phyloP scores from a whole-genome alignment of 2,329 filamentous ascomycete species.

The Xylariomycetidae sp. region DNA sequence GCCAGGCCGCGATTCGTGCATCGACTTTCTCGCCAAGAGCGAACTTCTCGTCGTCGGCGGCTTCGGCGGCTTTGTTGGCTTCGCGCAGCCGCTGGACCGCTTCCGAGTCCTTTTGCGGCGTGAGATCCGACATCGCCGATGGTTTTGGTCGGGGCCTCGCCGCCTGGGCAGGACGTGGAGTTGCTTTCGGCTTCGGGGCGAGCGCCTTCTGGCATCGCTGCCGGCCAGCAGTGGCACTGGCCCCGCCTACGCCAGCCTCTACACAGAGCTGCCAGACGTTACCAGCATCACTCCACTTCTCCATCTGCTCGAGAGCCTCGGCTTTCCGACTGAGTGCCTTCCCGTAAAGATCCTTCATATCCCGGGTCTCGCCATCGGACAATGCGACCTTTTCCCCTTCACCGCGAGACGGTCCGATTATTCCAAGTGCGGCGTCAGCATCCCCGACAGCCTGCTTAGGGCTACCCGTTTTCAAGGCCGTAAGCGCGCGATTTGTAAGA shows the following conservation, averaged over 20 bases:
- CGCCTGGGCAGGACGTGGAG: conserved; percentile 35
- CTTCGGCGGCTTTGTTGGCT: conserved; percentile 79
- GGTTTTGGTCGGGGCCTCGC: conserved; percentile 38
- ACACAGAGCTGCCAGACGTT: conserved; percentile 77
- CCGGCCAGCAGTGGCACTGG: conserved; percentile 75
- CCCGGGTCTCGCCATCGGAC: conserved; percentile 59
- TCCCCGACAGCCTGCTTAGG: conserved; percentile 82
- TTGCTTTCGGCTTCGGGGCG: conserved; percentile 56
- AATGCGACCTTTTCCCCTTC: conserved; percentile 75
- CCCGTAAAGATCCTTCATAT: conserved; percentile 89
- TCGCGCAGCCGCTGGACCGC: conserved; percentile 77
- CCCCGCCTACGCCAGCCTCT: conserved; percentile 78
- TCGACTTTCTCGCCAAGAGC: conserved; percentile 82
- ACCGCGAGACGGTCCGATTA: conserved; percentile 76
- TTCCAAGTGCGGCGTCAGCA: conserved; percentile 69
- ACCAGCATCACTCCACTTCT: conserved; percentile 83
- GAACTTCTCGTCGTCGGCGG: conserved; percentile 88
- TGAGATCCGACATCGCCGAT: conserved; percentile 32
- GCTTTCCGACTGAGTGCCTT: conserved; percentile 94
- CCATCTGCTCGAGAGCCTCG: conserved; percentile 90
- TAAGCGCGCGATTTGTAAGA: conserved; percentile 85
- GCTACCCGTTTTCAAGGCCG: conserved; percentile 84
- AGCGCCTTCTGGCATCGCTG: conserved; percentile 84
- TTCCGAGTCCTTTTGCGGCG: conserved; percentile 53
- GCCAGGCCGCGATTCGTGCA: conserved; percentile 71